A percentile compares a stretch with the other conserved stretches of the same genome.
phyloP scores from a whole-genome alignment of 1,284 basidiomycete species.

The Ganoderma multipileum region DNA sequence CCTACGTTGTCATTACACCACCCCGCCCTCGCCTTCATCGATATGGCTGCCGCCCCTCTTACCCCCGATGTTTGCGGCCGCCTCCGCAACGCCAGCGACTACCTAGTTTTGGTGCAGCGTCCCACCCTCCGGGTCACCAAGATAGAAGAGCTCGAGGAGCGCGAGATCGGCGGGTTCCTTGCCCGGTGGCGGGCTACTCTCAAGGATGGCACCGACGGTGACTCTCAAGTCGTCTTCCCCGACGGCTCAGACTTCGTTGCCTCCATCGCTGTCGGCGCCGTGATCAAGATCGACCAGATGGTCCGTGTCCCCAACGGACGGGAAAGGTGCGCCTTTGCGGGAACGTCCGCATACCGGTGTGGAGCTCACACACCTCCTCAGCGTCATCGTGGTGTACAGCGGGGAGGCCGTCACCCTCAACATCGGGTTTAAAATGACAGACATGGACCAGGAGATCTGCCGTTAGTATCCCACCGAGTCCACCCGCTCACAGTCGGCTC shows the following conservation, averaged over 20 bases:
- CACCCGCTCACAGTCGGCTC: neutral
- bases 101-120: neutral
- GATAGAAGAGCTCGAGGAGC: neutral
- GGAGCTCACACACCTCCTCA: neutral
- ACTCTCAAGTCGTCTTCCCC: constrained; percentile 6
- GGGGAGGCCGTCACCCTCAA: neutral
- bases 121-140: constrained; percentile 7
- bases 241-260: neutral
- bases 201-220: constrained; percentile 1
- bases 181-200: neutral
- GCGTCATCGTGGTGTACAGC: neutral
- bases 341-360: neutral
- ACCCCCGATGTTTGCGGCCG: neutral
- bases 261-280: neutral
- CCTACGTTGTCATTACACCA: neutral
- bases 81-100: constrained; percentile 1
- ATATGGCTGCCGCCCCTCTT: neutral
- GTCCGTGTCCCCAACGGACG: constrained; percentile 9
- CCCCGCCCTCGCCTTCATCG: neutral
- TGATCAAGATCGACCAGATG: constrained; percentile 15
- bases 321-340: neutral
- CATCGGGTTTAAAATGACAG: neutral
- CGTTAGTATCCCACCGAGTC: neutral
- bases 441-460: neutral
- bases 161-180: neutral